These are phyloP conservation scores for Ceratocystis destructans DNA, from an alignment of 2,329 filamentous ascomycete genomes.

Conservation along the genomic window DNA sequence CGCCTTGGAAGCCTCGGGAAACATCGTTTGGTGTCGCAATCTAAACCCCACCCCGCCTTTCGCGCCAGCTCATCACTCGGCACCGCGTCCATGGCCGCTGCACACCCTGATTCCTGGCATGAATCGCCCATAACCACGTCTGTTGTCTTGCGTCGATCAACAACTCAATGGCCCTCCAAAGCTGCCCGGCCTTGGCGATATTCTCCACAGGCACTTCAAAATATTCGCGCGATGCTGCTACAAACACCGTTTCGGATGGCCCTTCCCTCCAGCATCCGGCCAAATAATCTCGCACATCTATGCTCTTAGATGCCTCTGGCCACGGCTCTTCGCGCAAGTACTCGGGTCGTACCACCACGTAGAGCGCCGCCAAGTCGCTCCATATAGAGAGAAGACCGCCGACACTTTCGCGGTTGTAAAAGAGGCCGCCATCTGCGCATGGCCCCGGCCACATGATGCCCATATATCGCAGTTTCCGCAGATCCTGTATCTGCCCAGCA, in stretches of 20 bases:
- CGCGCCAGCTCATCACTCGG: conserved; percentile 15
- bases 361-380: conserved; percentile 12
- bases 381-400: conserved; percentile 8
- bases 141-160: conserved; percentile 11
- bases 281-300: background rate
- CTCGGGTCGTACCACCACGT: conserved; percentile 16
- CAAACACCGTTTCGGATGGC: background rate
- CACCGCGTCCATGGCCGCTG: conserved; percentile 14
- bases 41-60: background rate
- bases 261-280: conserved; percentile 12
- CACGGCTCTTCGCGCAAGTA: background rate
- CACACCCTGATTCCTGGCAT: conserved; percentile 14
- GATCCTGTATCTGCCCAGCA: conserved; percentile 8
- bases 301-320: background rate
- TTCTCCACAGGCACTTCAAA: conserved; percentile 10
- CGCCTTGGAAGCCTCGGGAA: background rate
- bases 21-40: background rate
- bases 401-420: conserved; percentile 8
- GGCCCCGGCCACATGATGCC: conserved; percentile 16
- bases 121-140: conserved; percentile 14
- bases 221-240: conserved; percentile 11
- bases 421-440: conserved; percentile 8
- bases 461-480: conserved; percentile 2
- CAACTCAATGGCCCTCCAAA: conserved; percentile 16
- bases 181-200: conserved; percentile 2